Evolutionary conservation across 2,329 filamentous ascomycete genomes (phyloP), one percentile per base, ranked within the genome.

Genomic region (Erysiphe pisi): DNA sequence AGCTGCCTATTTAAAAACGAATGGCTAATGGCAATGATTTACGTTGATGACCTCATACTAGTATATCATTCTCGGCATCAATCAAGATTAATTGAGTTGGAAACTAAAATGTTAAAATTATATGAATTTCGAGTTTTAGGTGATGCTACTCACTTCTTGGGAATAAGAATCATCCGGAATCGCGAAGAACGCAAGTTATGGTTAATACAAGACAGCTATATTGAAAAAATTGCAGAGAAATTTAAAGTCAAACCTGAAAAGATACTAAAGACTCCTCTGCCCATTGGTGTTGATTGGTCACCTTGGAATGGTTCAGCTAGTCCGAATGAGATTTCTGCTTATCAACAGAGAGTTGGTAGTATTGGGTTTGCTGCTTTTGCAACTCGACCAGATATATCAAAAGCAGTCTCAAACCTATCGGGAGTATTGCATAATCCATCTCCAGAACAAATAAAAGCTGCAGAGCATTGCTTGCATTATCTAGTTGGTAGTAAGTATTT

Each of bases 321-420:
- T 22, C 65, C 65, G 16, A 40, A 71, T 71, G 4, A 47, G 28
- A 71, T 71, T 6, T 71, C 65, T 71, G 65, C 65, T n/a, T 71
- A 71, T 43, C 65, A 71, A n/a, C 65, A 43, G 25, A 40, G 65
- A 6, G n/a, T 71, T 20, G 65, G 65, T 16, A 71, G 65, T 71
- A 71, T 71, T n/a, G 65, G 65, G 18, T 71, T 71, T n/a, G 65
- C 65, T 36, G 28, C 65, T 36, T 71, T 71, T 71, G 65, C 65
- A 18, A 71, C 65, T 2, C 65, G 31, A 36, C 65, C 40, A 49
- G 36, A 74, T 49, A 47, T 74, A 36, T 74, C 36, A 18, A 74
- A 74, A 74, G 70, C 70, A 16, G 70, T 74, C 8, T 49, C 40
- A 16, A 43, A 74, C 31, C n/a, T 74, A 22, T 74, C 70, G n/a